Percentiles rank a stretch among this genome's conserved stretches.
Evolutionary conservation across 2,329 filamentous ascomycete species (phyloP).

Genomic region (Pseudohalonectria lignicola): DNA sequence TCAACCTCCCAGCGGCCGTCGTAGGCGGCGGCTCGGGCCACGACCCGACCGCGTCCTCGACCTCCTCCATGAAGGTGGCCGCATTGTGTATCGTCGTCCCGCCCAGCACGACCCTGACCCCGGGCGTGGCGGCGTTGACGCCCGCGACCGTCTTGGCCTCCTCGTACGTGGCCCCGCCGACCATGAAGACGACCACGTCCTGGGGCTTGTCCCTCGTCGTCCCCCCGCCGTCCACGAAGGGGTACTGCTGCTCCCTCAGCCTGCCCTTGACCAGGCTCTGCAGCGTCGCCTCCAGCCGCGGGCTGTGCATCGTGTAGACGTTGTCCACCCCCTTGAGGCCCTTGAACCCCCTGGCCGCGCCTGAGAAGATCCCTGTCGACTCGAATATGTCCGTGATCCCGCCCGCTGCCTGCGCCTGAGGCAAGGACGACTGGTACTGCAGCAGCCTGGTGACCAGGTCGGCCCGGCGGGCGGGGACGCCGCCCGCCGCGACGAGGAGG

Average conservation of each 20-base stretch:
- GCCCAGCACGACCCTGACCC: constrained; percentile 78
- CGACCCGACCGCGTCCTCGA: constrained; percentile 74
- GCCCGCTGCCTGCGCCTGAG: constrained; percentile 61
- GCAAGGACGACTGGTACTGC: constrained; percentile 76
- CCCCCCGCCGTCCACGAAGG: constrained; percentile 82
- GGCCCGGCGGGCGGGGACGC: constrained; percentile 63
- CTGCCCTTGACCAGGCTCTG: constrained; percentile 91
- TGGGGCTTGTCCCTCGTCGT: constrained; percentile 91
- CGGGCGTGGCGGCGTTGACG: constrained; percentile 83
- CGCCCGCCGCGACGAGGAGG: constrained; percentile 73
- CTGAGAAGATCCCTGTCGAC: constrained; percentile 80
- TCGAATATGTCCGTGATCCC: constrained; percentile 91
- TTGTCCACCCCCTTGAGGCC: constrained; percentile 97
- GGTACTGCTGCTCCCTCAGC: constrained; percentile 77
- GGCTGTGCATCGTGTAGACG: constrained; percentile 95
- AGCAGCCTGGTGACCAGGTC: constrained; percentile 75
- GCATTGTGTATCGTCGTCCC: constrained; percentile 86
- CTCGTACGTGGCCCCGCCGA: constrained; percentile 90
- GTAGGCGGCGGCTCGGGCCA: constrained; percentile 61
- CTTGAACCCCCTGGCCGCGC: constrained; percentile 79
- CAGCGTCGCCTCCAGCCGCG: constrained; percentile 73
- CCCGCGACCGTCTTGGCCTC: constrained; percentile 95
- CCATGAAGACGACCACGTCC: constrained; percentile 89
- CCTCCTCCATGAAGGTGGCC: constrained; percentile 77
- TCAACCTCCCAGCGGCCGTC: constrained; percentile 17